Evolutionary conservation across 2,329 filamentous ascomycete species (phyloP), one percentile per base, ranked within the genome.

Genomic region (Clonostachys solani): DNA sequence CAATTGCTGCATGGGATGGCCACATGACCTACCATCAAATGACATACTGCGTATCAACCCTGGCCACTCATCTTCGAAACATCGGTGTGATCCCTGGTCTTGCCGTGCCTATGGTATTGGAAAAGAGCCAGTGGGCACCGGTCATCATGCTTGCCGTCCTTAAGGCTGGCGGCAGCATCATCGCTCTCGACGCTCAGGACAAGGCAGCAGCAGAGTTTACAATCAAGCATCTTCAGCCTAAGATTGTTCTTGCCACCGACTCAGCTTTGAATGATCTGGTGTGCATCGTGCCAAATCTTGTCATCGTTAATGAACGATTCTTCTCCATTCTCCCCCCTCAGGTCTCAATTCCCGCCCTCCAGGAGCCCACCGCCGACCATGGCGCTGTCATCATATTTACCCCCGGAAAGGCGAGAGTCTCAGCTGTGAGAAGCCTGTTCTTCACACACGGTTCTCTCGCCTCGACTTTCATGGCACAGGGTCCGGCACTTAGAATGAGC

Each of bases 91-190:
- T 67, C 0, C 68, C 73, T 1, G 75, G 79, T 10, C 71, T 78
- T 8, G 68, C 86, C 5, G 75, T 91, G 2, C 83, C 82, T 6
- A 72, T 91, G 6, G 77, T 84, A 16, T 73, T 90, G 56, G 81
- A 87, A 40, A 91, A 89, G 65, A 87, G 79, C 17, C 67, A 82
- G 13, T 78, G 86, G 60, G 74, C 87, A 0, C 85, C 89, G 43
- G 68, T 89, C 37, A 77, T 83, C 7, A 84, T 92, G 50, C 71
- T 92, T 17, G 85, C 86, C 1, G 74, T 84, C 2, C 66, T 89
- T 40, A 86, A 87, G 55, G 65, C 75, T 5, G 76, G 76, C 12
- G 75, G 70, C 2, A 68, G 68, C n/a, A 71, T 80, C 38, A 72
- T 77, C 0, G 70, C 75, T 1, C 62, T 80, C 29, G 76, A 79